These are phyloP conservation scores for Aspergillus taichungensis DNA, from an alignment of 495 filamentous ascomycete species.

Conservation along the genomic window DNA sequence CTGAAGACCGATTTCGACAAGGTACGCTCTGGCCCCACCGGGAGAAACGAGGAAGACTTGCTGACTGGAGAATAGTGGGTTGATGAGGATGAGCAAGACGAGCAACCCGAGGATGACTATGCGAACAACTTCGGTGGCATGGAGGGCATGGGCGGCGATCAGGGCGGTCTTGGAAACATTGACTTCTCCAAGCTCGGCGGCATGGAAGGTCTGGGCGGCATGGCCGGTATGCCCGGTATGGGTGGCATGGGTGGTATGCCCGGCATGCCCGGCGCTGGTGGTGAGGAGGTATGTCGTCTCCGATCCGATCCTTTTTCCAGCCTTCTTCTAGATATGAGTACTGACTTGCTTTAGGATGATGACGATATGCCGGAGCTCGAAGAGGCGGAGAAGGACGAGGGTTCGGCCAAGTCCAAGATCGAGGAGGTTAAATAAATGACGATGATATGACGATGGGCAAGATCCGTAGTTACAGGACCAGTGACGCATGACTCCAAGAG, in stretches of 20 bases:
- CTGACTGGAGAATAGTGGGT: conserved; percentile 63
- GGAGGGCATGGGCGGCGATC: conserved; percentile 39
- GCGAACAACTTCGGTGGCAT: conserved; percentile 57
- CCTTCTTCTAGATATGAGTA: conserved; percentile 35
- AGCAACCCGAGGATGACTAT: conserved; percentile 70
- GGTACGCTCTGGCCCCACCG: conserved; percentile 35
- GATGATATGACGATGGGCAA: background rate
- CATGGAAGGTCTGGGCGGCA: conserved; percentile 33
- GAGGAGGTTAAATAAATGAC: conserved; percentile 46
- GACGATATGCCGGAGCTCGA: conserved; percentile 58
- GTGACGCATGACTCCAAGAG: conserved; percentile 24
- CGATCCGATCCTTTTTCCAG: conserved; percentile 9
- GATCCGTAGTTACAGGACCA: conserved; percentile 7
- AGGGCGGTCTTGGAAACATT: conserved; percentile 56
- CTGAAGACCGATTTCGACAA: conserved; percentile 99
- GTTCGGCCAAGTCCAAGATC: conserved; percentile 39
- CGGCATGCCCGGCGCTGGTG: conserved; percentile 31
- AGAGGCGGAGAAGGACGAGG: conserved; percentile 35
- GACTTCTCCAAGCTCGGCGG: conserved; percentile 88
- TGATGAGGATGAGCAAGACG: conserved; percentile 98
- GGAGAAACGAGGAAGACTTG: conserved; percentile 2
- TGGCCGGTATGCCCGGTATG: conserved; percentile 34
- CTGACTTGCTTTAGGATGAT: conserved; percentile 34
- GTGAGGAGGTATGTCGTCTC: conserved; percentile 40
- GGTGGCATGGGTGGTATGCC: conserved; percentile 37